Base-by-base conservation (phyloP, 2,329 filamentous ascomycete genomes). In the Xylaria sp. region DNA sequence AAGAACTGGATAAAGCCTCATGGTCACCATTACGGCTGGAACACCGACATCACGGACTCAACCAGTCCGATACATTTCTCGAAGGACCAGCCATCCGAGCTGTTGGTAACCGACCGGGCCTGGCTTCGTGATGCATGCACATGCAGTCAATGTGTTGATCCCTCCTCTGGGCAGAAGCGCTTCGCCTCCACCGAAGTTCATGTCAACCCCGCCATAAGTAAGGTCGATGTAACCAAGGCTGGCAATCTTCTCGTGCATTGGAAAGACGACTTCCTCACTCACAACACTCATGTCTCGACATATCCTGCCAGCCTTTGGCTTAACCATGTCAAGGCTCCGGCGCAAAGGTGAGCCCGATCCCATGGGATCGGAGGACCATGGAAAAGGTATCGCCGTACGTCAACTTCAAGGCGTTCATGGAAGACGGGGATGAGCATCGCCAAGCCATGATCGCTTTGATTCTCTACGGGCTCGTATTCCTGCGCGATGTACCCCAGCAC, bases 401-500 rank as follows among this genome's bases (percentile, higher is more conserved):
- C 45, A 80, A 87, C 57, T 97, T 90, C 76, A 72, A 86, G 0
- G 86, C 88, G 40, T 97, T 92, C 77, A 89, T 96, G 82, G 74
- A 82, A 14, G 72, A 78, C 17, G 86, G 85, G 50, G 71, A 76
- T 0, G 80, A 79, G 0, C 87, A 96, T 59, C 84, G 83, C 70
- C 74, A 80, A 2, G 89, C 86, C 2, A 79, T 97, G 56, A 76
- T 79, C 12, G 83, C 88, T 53, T 80, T 98, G 3, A 78, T 84
- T 37, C 78, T 78, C 33, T 84, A 89, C 53, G 95, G 95, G 0
- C 79, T 98, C 0, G 78, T 97, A 15, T 92, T 96, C 75, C 76
- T 98, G 28, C 86, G 84, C 51, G 84, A 87, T 63, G 89, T 97
- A 5, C 94, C 94, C 0, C 80, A 87, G 9, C 84, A 85, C 15